A percentile compares a stretch with the other conserved stretches of the same genome.
Evolutionary conservation across 306 rosid genomes (phyloP).

Genomic region (Dalbergia oliveri): DNA sequence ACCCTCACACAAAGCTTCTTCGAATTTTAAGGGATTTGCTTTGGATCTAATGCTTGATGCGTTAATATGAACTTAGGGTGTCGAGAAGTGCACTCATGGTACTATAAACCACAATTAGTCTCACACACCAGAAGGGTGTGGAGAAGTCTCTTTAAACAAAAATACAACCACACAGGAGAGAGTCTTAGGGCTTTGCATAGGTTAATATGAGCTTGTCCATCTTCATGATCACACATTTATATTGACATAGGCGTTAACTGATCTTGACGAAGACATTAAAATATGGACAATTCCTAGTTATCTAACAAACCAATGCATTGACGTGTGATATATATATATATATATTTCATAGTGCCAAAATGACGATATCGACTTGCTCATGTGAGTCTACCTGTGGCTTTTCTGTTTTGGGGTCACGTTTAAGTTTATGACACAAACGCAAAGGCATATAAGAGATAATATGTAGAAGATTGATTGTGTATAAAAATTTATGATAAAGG

Average conservation of each 20-base stretch:
- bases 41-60: not conserved
- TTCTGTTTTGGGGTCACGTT: conserved; percentile 5
- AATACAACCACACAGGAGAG: not conserved
- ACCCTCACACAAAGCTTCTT: not conserved
- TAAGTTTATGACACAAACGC: conserved; percentile 1
- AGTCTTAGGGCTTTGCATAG: not conserved
- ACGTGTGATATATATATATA: not conserved
- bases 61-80: too few relatives aligned
- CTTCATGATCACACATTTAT: not conserved
- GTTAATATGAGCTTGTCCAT: too few relatives aligned
- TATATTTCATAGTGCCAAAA: not conserved
- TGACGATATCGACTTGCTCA: conserved; percentile 18
- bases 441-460: not conserved
- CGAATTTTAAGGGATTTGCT: not conserved
- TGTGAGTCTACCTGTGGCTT: not conserved
- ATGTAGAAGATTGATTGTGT: not conserved
- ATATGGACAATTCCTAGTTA: not conserved
- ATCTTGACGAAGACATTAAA: not conserved
- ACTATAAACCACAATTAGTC: not conserved
- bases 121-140: not conserved
- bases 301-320: not conserved
- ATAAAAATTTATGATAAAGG: not conserved
- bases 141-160: not conserved
- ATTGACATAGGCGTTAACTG: too few relatives aligned
- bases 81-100: not conserved